Percentiles rank a stretch among this genome's conserved stretches.
phyloP scores from a whole-genome alignment of 2,329 filamentous ascomycete species.

The Pestalotiopsis sp. region DNA sequence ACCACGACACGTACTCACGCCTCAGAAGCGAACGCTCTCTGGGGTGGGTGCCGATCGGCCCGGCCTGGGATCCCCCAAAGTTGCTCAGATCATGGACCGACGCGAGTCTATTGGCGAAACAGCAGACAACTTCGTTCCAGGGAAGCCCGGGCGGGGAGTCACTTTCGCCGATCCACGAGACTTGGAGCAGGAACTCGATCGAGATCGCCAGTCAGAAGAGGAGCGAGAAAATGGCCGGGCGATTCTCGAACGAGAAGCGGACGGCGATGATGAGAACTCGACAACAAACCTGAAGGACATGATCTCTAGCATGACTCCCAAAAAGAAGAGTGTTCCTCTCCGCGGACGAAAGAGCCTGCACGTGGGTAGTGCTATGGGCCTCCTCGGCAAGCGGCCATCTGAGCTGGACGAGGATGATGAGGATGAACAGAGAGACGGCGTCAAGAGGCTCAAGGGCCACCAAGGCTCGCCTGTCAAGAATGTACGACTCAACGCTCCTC shows the following conservation, averaged over 20 bases:
- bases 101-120: constrained; percentile 72
- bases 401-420: constrained; percentile 71
- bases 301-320: constrained; percentile 77
- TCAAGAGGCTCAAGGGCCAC: constrained; percentile 72
- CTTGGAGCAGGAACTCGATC: constrained; percentile 65
- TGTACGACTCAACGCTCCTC: constrained; percentile 68
- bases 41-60: constrained; percentile 70
- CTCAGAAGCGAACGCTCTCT: constrained; percentile 61
- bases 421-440: constrained; percentile 57
- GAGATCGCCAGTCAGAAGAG: constrained; percentile 61
- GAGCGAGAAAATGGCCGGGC: constrained; percentile 61
- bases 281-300: constrained; percentile 73
- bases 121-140: constrained; percentile 64
- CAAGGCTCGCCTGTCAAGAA: constrained; percentile 79
- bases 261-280: constrained; percentile 59
- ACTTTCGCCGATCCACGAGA: constrained; percentile 67
- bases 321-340: constrained; percentile 55
- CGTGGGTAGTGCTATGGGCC: constrained; percentile 71
- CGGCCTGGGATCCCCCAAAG: constrained; percentile 74
- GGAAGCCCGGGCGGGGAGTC: constrained; percentile 46
- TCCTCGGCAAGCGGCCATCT: constrained; percentile 73
- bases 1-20: constrained; percentile 65
- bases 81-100: constrained; percentile 71
- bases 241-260: constrained; percentile 54
- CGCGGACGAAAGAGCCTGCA: constrained; percentile 76